These are phyloP conservation scores for Trametes sp. DNA, from an alignment of 1,284 basidiomycete genomes.

Conservation along the genomic window DNA sequence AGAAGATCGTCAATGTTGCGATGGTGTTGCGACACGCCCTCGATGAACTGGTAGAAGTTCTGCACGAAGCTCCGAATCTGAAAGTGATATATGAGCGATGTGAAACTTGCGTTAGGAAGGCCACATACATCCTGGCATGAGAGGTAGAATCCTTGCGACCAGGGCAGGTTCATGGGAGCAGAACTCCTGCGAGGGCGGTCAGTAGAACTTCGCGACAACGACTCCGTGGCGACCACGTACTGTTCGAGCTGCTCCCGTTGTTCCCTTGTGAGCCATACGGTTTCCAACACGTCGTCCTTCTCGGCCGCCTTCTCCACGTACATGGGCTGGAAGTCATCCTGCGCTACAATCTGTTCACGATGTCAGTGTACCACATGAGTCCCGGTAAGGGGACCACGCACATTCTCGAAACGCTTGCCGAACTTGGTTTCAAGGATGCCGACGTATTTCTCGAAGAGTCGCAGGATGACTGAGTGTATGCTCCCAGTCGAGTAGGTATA, in stretches of 20 bases:
- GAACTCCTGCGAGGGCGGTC: slow-evolving; percentile 55
- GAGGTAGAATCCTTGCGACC: slow-evolving; percentile 94
- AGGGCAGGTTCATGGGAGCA: slow-evolving; percentile 85
- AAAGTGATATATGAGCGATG: slow-evolving; percentile 1
- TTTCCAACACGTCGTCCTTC: slow-evolving; percentile 79
- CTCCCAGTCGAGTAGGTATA: slow-evolving; percentile 44
- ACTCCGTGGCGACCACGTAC: slow-evolving; percentile 50
- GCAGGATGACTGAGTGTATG: slow-evolving; percentile 86
- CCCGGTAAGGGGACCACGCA: slow-evolving; percentile 43
- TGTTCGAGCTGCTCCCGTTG: slow-evolving; percentile 70
- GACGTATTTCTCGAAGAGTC: slow-evolving; percentile 92
- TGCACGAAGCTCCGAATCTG: slow-evolving; percentile 93
- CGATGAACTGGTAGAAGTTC: slow-evolving; percentile 96
- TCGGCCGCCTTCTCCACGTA: slow-evolving; percentile 78
- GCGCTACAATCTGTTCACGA: slow-evolving; percentile 74
- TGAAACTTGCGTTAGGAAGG: neutral
- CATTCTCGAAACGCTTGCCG: slow-evolving; percentile 82
- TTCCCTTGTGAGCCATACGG: slow-evolving; percentile 84
- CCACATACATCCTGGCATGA: slow-evolving; percentile 88
- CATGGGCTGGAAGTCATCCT: slow-evolving; percentile 96
- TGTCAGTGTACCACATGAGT: neutral
- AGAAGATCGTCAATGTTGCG: slow-evolving; percentile 93
- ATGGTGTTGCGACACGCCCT: slow-evolving; percentile 92
- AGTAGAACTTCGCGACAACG: neutral
- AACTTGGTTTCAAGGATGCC: slow-evolving; percentile 87